Evolutionary conservation across 345 rosid species (phyloP), one percentile per base, ranked within the genome.

Genomic region (Alliaria petiolata): DNA sequence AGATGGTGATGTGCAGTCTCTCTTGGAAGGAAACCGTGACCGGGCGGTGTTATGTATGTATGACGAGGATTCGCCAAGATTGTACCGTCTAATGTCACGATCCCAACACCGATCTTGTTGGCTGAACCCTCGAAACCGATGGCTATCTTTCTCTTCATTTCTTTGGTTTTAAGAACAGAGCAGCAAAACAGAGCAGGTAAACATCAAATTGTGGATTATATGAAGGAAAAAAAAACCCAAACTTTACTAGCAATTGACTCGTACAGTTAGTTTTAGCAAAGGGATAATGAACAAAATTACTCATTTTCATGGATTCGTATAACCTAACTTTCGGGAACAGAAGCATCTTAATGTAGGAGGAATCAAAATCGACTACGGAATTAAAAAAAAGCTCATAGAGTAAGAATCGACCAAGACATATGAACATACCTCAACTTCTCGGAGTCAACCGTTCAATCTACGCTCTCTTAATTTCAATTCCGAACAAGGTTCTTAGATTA

Each of bases 101-200:
- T 92, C 10, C 99, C 98, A 60, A 92, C 87, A 7, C 84, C 97
- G 33, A 88, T 95, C 84, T 90, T 92, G 89, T 95, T 95, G 30
- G 97, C 96, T 7, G 99, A 95, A 14, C 98, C 98, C 26, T 92
- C 99, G 39, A 92, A 92, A 25, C 98, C 98, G 49, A 92, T 75
- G 16, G 96, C 99, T 62, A 90, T 82, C 86, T 79, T 79, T 77
- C 61, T 88, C 86, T 86, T 84, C 99, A 85, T 91, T 34, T 61
- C 56, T 11, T 56, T 43, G 7, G 17, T 12, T 55, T 10, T 0
- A 4, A 45, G 3, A 58, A 30, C 67, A 38, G 22, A 57, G 64
- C 22, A 55, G 13, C 64, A 55, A 44, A 54, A 3, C 64, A 68
- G 53, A 53, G 28, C 17, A 38, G 36, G 51, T 26, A 68, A 47